Conservation (phyloP, 106 monocot species). For the Dendrobium catenatum region DNA sequence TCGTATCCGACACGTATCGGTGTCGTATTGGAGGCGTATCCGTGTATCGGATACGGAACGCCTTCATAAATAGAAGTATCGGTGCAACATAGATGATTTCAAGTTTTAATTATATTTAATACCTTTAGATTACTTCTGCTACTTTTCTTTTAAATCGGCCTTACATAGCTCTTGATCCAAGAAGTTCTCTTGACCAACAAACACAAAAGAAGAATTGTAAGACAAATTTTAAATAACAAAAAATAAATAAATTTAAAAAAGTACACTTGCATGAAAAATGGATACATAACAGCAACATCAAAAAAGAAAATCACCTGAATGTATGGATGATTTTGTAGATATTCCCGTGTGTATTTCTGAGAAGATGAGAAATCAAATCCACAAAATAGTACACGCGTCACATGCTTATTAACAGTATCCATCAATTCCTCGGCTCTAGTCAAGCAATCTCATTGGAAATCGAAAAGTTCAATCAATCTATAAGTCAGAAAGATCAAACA, state of each 20-base stretch:
- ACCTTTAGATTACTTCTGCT: neutral
- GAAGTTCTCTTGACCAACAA: neutral
- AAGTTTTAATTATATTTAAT: neutral
- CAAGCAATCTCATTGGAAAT: neutral
- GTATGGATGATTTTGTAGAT: conserved; percentile 3
- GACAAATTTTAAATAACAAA: neutral
- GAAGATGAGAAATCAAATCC: conserved; percentile 6
- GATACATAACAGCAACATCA: neutral
- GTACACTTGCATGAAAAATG: neutral
- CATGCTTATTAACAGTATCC: neutral
- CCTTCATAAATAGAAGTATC: too few species aligned
- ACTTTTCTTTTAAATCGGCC: neutral
- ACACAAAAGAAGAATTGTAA: neutral
- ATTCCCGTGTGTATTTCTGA: conserved; percentile 3
- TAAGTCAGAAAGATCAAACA: neutral
- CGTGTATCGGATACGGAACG: too few species aligned
- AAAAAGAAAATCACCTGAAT: conserved; percentile 4
- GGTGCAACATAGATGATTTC: neutral
- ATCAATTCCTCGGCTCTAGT: neutral
- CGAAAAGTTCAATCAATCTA: neutral
- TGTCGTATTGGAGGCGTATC: too few species aligned
- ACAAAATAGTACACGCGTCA: conserved; percentile 8
- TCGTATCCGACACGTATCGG: too few species aligned
- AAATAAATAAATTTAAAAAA: neutral
- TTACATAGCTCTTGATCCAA: neutral